phyloP scores from a whole-genome alignment of 768 basidiomycete genomes.

The Lenzites betulinus region DNA sequence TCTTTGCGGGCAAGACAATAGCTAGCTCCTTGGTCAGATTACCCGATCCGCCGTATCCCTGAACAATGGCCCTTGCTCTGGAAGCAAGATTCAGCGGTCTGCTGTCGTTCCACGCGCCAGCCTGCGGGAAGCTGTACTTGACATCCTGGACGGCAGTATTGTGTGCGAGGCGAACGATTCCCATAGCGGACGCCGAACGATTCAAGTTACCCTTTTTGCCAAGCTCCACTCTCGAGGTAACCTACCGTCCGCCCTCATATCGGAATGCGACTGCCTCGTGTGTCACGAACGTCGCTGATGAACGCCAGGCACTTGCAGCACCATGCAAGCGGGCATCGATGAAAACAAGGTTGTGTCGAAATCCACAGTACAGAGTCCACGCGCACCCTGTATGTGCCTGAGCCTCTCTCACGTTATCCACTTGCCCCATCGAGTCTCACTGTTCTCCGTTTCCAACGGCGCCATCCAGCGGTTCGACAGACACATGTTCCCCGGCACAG shows the following conservation, averaged over 20 bases:
- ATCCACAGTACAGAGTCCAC: not conserved
- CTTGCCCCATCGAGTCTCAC: not conserved
- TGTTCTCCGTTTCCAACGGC: not conserved
- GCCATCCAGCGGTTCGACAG: not conserved
- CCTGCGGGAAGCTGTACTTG: too few species aligned
- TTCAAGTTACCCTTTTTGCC: not conserved
- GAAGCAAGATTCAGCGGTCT: not conserved
- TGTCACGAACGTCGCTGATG: not conserved
- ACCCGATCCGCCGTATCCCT: not conserved
- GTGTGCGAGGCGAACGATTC: too few species aligned
- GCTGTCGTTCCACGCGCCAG: too few species aligned
- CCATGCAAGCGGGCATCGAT: not conserved
- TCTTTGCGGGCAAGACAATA: too few species aligned
- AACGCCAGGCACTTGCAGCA: constrained; percentile 1
- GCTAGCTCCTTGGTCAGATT: not conserved
- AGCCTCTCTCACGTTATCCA: constrained; percentile 2
- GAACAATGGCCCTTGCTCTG: not conserved
- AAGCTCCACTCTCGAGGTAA: not conserved
- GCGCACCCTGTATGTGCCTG: not conserved
- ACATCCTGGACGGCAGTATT: too few species aligned
- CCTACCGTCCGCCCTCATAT: not conserved
- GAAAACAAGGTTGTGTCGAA: not conserved
- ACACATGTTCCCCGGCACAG: not conserved
- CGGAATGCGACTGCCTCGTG: not conserved
- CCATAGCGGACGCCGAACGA: not conserved